Base-by-base conservation (phyloP, 495 filamentous ascomycete species). In the Cairneyella variabilis region DNA sequence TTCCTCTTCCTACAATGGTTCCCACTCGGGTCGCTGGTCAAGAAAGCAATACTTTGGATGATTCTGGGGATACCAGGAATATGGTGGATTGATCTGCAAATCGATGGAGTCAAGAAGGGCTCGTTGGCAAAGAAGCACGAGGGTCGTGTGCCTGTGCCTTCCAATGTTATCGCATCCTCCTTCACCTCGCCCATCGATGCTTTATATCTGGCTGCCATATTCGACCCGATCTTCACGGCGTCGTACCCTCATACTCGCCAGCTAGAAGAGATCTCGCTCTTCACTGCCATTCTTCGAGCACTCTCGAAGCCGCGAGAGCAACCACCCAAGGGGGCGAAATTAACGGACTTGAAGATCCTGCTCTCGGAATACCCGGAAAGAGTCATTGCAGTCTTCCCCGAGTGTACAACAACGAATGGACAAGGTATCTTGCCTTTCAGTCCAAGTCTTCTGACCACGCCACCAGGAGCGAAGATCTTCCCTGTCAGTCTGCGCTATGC, bases 51-150 rank as follows among this genome's bases (percentile, higher is more conserved):
- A 34, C 65, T 97, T 25, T 97, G 95, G 92, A 76, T 82, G 41
- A 80, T 97, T 38, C 76, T 99, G 16, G 84, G 82, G 26, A 84
- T 91, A 20, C 88, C 90, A 0, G 91, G 91, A 17, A 84, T 97
- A 32, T 97, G 93, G 92, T 97, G 92, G 91, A 86, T 96, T 44
- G 93, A 97, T 69, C 75, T 99, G 0, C 91, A 97, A 61, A 85
- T 99, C 37, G 93, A 97, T 65, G 90, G 91, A 26, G 93, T 99
- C 30, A 86, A 85, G 69, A 90, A 89, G 74, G 93, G 93, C 75
- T 73, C 74, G 8, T 66, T 82, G 22, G 74, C 71, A 23, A 71
- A 74, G 56, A 82, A 88, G 64, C 75, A 86, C 49, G 68, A 77
- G 30, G 77, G 71, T 1, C 79, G 87, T 14, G 79, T 97, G 1